Percentiles rank a stretch among this genome's conserved stretches.
Conservation (phyloP, 2,329 filamentous ascomycete genomes). For the Dactylellina drechsleri region DNA sequence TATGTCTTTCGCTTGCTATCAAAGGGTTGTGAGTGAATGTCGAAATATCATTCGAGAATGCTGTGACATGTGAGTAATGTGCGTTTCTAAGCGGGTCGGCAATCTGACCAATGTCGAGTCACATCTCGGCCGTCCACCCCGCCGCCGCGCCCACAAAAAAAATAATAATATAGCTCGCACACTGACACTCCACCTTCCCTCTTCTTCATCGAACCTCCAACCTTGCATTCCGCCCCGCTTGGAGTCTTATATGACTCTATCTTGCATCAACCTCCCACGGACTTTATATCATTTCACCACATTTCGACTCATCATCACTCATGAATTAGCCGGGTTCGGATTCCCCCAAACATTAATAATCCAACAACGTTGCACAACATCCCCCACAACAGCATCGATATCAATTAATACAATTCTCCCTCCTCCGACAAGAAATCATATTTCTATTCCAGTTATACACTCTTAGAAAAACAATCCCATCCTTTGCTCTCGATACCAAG, state of each 20-base stretch:
- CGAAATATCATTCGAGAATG: too few species aligned
- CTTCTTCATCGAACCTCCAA: slow-evolving; percentile 5
- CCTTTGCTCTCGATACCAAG: background rate
- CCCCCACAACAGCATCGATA: background rate
- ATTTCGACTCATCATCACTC: slow-evolving; percentile 18
- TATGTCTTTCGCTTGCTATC: too few species aligned
- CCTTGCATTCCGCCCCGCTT: slow-evolving; percentile 25
- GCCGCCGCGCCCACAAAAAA: slow-evolving; percentile 9
- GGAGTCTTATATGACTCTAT: slow-evolving; percentile 32
- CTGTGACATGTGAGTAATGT: too few species aligned
- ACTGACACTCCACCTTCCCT: slow-evolving; percentile 21
- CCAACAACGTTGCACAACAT: background rate
- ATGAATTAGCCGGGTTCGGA: slow-evolving; percentile 4
- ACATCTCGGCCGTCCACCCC: background rate
- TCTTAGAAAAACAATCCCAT: background rate
- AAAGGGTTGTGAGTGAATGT: too few species aligned
- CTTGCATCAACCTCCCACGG: slow-evolving; percentile 11
- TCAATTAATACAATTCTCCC: background rate
- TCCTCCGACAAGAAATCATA: background rate
- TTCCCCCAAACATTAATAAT: background rate
- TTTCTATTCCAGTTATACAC: background rate
- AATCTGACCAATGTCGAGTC: slow-evolving; percentile 19
- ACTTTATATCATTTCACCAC: background rate
- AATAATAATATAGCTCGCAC: background rate
- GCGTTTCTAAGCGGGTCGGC: slow-evolving; percentile 1